Evolutionary conservation across 2,329 filamentous ascomycete species (phyloP), one percentile per base, ranked within the genome.

Genomic region (Sclerotinia subarctica): DNA sequence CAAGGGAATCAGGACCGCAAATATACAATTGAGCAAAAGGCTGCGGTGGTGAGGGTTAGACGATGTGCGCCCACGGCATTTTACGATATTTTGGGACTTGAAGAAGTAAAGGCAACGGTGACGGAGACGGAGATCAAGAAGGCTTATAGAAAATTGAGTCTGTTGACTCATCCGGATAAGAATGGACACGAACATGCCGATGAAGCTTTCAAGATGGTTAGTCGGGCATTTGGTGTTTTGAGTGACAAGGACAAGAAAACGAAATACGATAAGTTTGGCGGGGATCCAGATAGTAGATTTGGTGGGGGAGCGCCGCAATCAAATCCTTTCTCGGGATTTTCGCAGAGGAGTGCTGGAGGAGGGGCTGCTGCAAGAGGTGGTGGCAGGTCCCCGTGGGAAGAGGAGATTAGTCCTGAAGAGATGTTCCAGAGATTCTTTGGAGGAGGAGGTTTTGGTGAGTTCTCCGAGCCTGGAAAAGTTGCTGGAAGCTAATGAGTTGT

Each of bases 201-300:
- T 78, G 95, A 99, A 82, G 95, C 95, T 44, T 99, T 99, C 83
- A 99, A 99, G 83, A 91, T 97, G 91, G 93, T 99, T 32, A 91
- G 92, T 76, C 86, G 93, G 74, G 95, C 95, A 21, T 99, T 99
- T 78, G 91, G 96, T 74, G 88, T 98, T 64, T 83, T 99, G 60
- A 94, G 93, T 70, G 95, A 99, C 78, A 86, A 93, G 76, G 94
- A 98, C 72, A 98, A 98, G 87, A 90, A 93, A 77, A 84, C 90
- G 21, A 93, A 91, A 79, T 99, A 85, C 78, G 95, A 99, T 80
- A 87, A 87, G 71, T 96, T 90, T 79, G 95, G 95, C 68, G 93
- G 92, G 29, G 95, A 99, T 77, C 95, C 95, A 8, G 95, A 98
- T 77, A 93, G 86, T 77, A 85, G 94, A 74, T 97, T 96, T 79